These are phyloP conservation scores for Sorghum bicolor DNA, from an alignment of 176 grass and related monocot species.

Conservation along the genomic window Sorghum_bicolor_NCBIv3 NC_012871.2:68129001-68129500, in stretches of 20 bases:
- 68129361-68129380: conserved; percentile 81
- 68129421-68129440: not conserved
- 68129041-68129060: conserved; percentile 72
- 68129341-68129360: conserved; percentile 99
- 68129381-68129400: conserved; percentile 65
- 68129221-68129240: not conserved
- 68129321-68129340: conserved; percentile 95
- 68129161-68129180: not conserved
- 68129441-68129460: not conserved
- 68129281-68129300: conserved; percentile 90
- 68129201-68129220: not conserved
- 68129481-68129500: not conserved
- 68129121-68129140: not conserved
- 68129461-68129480: not conserved
- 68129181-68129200: not conserved
- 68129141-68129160: conserved; percentile 18
- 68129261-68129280: conserved; percentile 98
- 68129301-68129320: conserved; percentile 78
- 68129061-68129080: conserved; percentile 58
- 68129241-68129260: conserved; percentile 72
- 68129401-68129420: conserved; percentile 13
- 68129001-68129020: conserved; percentile 97
- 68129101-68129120: conserved; percentile 9
- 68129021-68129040: conserved; percentile 95
- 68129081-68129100: conserved; percentile 28